Evolutionary conservation across 495 filamentous ascomycete species (phyloP), one percentile per base, ranked within the genome.

Genomic region (Penicillium daleae): DNA sequence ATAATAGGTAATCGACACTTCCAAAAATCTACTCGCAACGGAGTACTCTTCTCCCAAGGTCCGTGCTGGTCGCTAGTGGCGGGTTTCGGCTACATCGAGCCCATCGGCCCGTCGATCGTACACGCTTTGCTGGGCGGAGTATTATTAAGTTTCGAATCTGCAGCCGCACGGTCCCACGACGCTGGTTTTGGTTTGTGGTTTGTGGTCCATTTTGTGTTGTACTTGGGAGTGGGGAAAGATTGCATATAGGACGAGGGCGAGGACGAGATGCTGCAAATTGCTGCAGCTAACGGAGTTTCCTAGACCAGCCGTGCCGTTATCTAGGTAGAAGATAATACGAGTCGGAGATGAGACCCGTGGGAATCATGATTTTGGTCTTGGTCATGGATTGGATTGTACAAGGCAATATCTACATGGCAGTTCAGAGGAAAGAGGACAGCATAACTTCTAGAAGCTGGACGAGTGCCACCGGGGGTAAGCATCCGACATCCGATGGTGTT

Each of bases 71-170:
- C 53, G 53, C 35, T 42, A 56, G 53, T 56, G 53, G 53, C 53
- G 53, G 53, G 19, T 15, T 39, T 26, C 53, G 35, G 35, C 53
- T 40, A 56, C 24, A 42, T 51, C 46, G 42, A 59, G 37, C 19
- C 39, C 48, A 61, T 54, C 59, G 59, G 39, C 59, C 59, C 50
- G 59, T 61, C 51, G 59, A 61, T 61, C 59, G 49, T 49, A 33
- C 19, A 29, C 31, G 51, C 51, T 54, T 26, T 54, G 51, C 51
- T 54, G 51, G 51, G 29, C 51, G 51, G 51, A 54, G 31, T 15
- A 54, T 54, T 35, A 46, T 50, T 50, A 29, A 12, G 46, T 50
- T 54, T 32, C 12, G 29, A 26, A 56, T 56, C 53, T 56, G 53
- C 53, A 56, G 53, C 53, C 53, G 53, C 53, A 56, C 53, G 53